Conservation (phyloP, 1,284 basidiomycete species). For the Ganoderma boninense region DNA sequence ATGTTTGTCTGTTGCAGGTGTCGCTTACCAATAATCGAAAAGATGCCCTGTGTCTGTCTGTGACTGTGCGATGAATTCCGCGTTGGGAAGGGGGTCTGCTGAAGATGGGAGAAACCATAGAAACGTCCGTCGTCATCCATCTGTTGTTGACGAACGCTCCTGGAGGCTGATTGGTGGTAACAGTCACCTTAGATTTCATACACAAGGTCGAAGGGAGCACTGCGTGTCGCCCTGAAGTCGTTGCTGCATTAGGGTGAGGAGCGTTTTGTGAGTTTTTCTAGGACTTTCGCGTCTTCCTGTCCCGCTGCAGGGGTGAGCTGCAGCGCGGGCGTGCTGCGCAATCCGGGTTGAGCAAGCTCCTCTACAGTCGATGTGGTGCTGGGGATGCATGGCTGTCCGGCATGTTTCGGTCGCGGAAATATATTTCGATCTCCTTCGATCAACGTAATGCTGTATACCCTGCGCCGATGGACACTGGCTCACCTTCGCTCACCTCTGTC, state of each 20-base stretch:
- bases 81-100: neutral
- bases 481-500: neutral
- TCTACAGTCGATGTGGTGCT: neutral
- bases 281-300: neutral
- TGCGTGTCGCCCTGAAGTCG: neutral
- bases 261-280: neutral
- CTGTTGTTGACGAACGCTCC: neutral
- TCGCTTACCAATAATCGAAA: neutral
- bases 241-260: neutral
- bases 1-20: conserved; percentile 2
- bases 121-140: conserved; percentile 4
- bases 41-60: neutral
- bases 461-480: neutral
- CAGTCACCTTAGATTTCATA: neutral
- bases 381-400: neutral
- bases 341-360: neutral
- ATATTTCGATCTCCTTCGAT: neutral
- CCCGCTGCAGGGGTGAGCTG: neutral
- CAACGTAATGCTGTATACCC: neutral
- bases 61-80: neutral
- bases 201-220: neutral
- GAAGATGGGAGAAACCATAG: neutral
- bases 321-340: too few species aligned
- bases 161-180: conserved; percentile 6
- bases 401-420: neutral